Base-by-base conservation (phyloP, 805 yeast genomes). In the Kazachstania kunashirensis region DNA sequence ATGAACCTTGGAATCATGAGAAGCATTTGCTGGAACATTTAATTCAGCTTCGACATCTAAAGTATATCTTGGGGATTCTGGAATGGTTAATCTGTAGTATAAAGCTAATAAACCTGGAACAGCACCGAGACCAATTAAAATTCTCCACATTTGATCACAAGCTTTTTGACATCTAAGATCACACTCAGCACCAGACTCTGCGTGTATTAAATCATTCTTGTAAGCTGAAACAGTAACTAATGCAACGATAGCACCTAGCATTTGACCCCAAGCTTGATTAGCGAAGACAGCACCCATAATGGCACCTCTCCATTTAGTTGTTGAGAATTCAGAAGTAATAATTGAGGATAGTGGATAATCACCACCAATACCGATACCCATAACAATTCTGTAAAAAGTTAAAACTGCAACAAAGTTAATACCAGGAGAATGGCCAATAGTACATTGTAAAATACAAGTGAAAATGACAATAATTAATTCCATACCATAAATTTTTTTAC, bases 361-460 rank as follows among this genome's bases (percentile, higher is more conserved):
- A 72, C 95, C 96, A 68, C 96, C 96, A 51, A 85, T 86, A 76
- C 96, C 96, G 52, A 86, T 79, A 71, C 96, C 96, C 84, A 79
- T 80, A 45, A 85, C 55, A 47, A 85, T 78, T 75, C 96, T 81
- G 66, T 77, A 79, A 54, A 80, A 77, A 9, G 79, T 65, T 44
- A 86, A 68, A 35, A 84, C 69, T 30, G 92, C 94, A 39, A 75
- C 73, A 53, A 84, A 80, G 54, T 68, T 71, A 42, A 84, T 64
- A 46, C 79, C 92, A 18, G 83, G 73, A 18, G 94, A 74, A 8
- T 61, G 52, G 53, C 94, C 95, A 31, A 79, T 46, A 42, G 71
- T 62, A 67, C 89, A 78, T 68, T 85, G 95, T 45, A 79, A 63
- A 44, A 85, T 61, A 41, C 94, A 80, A 26, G 92, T 86, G 48